Evolutionary conservation across 129 eudicot genomes (phyloP), one percentile per base, ranked within the genome.

Genomic region (Flaveria ramosissima): DNA sequence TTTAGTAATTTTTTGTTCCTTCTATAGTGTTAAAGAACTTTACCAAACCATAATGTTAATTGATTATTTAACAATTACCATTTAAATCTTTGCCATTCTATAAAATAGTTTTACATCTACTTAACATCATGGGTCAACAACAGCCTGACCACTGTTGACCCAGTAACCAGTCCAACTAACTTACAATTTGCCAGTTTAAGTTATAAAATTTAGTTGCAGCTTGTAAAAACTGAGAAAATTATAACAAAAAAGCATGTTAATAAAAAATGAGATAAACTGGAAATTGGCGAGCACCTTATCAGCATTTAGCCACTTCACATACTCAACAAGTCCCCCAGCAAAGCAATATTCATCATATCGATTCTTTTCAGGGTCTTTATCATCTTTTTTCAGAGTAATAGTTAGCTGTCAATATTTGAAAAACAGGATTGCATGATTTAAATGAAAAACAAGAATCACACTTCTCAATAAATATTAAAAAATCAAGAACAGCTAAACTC

Each of bases 261-360:
- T 17, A 61, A 57, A 46, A 60, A 55, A 68, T 23, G 52, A 23
- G 1, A 24, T 0, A 24, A 68, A 47, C 41, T 74, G 10, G 27
- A 15, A 36, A 80, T 11, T 13, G 27, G 48, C 51, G 23, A 57
- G 75, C 77, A 91, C 97, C 97, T 95, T 95, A 78, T 95, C 99
- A n/a, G 85, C 84, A 80, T 95, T 95, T 69, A 95, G 89, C 97
- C 97, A 95, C 73, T 82, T 91, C 76, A 95, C 99, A 80, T 95
- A 95, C 76, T 95, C 99, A 17, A 83, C 77, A 55, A 95, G 80
- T 12, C 97, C 99, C 67, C 99, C 99, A 78, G 96, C 99, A 86
- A 84, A 95, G 77, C 81, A 87, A 81, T 89, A 91, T 84, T 86
- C 92, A 77, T 83, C 87, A 76, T 70, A 16, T 56, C 80, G 82